Percentiles rank a stretch among this genome's conserved stretches.
Conservation (phyloP, 2,329 filamentous ascomycete genomes). For the Pseudopithomyces chartarum region DNA sequence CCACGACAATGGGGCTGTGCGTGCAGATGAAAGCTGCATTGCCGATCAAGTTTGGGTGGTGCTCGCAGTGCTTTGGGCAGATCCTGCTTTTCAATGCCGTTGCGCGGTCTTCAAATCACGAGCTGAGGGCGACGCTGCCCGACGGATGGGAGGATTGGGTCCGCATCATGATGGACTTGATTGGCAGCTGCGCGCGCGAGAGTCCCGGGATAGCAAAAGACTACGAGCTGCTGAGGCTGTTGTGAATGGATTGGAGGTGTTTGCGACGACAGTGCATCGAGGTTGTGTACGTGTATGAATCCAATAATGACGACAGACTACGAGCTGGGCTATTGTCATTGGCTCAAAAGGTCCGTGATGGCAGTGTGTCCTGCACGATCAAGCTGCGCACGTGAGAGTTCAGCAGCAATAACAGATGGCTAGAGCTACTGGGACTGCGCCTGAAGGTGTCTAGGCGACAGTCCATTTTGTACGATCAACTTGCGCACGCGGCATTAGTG, state of each 20-base stretch:
- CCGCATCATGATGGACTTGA: conserved; percentile 41
- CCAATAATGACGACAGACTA: background rate
- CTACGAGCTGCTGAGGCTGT: conserved; percentile 37
- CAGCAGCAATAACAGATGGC: no score
- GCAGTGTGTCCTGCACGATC: no score
- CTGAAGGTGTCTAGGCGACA: no score
- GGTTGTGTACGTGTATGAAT: background rate
- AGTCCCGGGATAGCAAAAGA: conserved; percentile 45
- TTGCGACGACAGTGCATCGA: no score
- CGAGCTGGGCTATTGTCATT: no score
- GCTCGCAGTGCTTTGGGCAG: conserved; percentile 45
- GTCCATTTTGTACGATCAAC: no score
- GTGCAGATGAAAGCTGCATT: conserved; percentile 42
- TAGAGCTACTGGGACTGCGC: no score
- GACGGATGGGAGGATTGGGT: conserved; percentile 44
- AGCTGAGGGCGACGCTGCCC: conserved; percentile 37
- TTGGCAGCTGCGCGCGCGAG: conserved; percentile 36
- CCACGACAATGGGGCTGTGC: conserved; percentile 42
- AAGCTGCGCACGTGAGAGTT: no score
- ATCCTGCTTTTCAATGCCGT: conserved; percentile 41
- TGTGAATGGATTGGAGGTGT: conserved; percentile 22
- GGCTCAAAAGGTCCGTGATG: no score
- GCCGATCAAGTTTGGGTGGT: conserved; percentile 46
- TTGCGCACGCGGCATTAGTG: no score
- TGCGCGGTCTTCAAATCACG: conserved; percentile 32